Base-by-base conservation (phyloP, 176 grass and related monocot species). In the Pontederia paniculata region DNA sequence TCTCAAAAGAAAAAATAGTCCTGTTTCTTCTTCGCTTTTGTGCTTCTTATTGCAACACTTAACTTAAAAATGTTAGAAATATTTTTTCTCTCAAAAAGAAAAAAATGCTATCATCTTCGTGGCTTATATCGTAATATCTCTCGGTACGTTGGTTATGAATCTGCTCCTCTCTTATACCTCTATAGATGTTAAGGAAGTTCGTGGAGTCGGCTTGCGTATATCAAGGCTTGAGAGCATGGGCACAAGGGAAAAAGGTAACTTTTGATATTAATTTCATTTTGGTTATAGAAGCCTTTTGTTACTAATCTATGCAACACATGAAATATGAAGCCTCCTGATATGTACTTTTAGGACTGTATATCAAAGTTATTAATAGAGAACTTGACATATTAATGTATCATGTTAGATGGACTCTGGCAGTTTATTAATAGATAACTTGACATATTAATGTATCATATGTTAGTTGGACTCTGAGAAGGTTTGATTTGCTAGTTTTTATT, bases 151-250 rank as follows among this genome's bases (percentile, higher is more conserved):
- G 28, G 42, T 54, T 41, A 55, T 66, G 21, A 46, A 8, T 23
- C 53, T 66, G 68, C 8, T 37, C 16, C 63, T 11, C 62, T 66
- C 25, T 31, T 31, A 31, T 31, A 31, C 25, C 5, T 31, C 5
- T 68, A 17, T 61, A 96, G 90, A 89, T 81, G 82, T 86, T 55
- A 96, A 87, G 78, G 85, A 96, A 89, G 82, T 96, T 73, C 73
- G 90, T 45, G 90, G 90, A 66, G 70, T 96, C 74, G 90, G 90
- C 14, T 74, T 96, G 66, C 74, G 85, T 66, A 47, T 95, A 67
- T 80, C 89, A 70, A 81, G 70, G 62, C 89, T 95, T 68, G 85
- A 89, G 55, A 73, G 62, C 72, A 70, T 65, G 66, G 80, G 80
- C 52, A 57, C 76, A 41, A 51, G 3, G 45, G 67, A 58, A 37